Evolutionary conservation across 495 filamentous ascomycete species (phyloP), one percentile per base, ranked within the genome.

Genomic region (Aspergillus sclerotioniger): DNA sequence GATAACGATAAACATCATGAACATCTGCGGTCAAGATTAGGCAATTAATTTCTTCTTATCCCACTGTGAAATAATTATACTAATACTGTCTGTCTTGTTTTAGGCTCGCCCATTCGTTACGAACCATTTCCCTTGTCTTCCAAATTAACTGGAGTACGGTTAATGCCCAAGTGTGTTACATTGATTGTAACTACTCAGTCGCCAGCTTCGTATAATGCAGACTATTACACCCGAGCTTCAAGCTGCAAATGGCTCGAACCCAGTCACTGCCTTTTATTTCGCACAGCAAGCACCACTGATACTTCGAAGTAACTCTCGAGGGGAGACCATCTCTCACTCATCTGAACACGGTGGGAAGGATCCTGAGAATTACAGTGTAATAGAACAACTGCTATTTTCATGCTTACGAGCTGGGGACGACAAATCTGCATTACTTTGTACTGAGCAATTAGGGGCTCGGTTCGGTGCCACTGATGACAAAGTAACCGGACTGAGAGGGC

Each of bases 331-430:
- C 43, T 7, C 31, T 5, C 28, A 15, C 68, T 80, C 3, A 61
- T 87, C 62, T 74, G 64, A 45, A 82, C 79, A 60, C 44, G 68
- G 79, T n/a, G 61, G 79, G 32, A 91, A 96, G 64, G 84, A 86
- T 1, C 80, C 87, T 41, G 90, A 93, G 57, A 76, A 86, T 67
- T 98, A 92, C 89, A 77, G 80, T 3, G 79, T 74, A n/a, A 87
- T 91, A 66, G 94, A 98, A 71, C 90, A 93, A 67, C 82, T 96
- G 25, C 72, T 97, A 53, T 74, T 93, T 16, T 85, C 92, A 8
- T 94, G 88, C 66, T 79, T 98, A n/a, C 87, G 88, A 6, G 91
- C 89, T 8, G 87, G 90, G 16, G 90, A 98, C 67, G 89, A 96
- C 60, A 71, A 78, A 59, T 84, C 89, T 46, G 94, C 94, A 12